Base-by-base conservation (phyloP, 2,329 filamentous ascomycete genomes). In the Talaromyces piceae region DNA sequence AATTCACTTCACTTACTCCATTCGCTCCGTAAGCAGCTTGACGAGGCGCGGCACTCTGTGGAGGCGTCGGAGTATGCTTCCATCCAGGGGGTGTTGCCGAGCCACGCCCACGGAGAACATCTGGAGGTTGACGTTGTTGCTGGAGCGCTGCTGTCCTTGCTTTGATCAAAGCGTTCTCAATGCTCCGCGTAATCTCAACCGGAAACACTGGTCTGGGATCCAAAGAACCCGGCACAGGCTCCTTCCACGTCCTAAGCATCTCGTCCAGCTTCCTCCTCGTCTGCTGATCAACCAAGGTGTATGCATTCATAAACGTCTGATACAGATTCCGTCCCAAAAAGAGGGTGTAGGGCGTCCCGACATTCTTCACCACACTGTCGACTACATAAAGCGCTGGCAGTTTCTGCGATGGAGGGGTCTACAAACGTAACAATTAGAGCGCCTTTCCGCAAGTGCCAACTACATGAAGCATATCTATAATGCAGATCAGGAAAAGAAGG, bases 351-450 rank as follows among this genome's bases (percentile, higher is more conserved):
- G 93, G 93, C 1, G 91, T 96, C 55, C 93, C 93, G 56, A 98
- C 90, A 75, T 98, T 97, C 72, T 98, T 98, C 66, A 95, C 91
- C 55, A 98, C 91, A 13, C 91, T 97, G 72, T 98, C 93, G 64
- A 98, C 84, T 58, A 98, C 88, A 72, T 97, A 98, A 25, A 98
- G 79, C n/a, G 93, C 89, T 16, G 93, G 91, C 2, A 98, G 77
- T 66, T 97, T 98, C 69, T 90, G 91, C 55, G 83, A 80, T 33
- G 93, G 90, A 43, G 89, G 82, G 50, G 87, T 88, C 93, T 98
- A 71, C 58, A 43, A 67, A 48, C 62, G 56, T 33, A 57, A 61
- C 50, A 60, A 65, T 68, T 66, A 66, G 65, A 68, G 55, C 55
- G 52, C 54, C 33, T 59, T n/a, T 56, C 56, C 56, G 56, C 56